A percentile compares a stretch with the other conserved stretches of the same genome.
Conservation (phyloP, 2,329 filamentous ascomycete species). For the Claviceps fusiformis region DNA sequence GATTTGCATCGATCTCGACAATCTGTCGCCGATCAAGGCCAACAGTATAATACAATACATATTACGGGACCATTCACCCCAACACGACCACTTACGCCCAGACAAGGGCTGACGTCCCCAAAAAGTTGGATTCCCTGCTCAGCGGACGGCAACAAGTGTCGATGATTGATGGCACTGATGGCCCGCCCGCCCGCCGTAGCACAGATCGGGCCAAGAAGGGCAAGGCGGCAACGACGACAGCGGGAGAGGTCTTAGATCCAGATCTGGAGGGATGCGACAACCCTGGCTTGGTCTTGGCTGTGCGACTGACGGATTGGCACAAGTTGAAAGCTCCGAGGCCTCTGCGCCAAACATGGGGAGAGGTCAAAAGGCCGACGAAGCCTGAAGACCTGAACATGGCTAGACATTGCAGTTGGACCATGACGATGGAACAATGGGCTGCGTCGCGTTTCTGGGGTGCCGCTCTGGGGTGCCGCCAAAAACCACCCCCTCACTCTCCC, state of each 20-base stretch:
- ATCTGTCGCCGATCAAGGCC: background rate
- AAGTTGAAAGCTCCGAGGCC: too few relatives aligned
- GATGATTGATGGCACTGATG: background rate
- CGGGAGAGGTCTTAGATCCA: constrained; percentile 1
- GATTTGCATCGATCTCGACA: background rate
- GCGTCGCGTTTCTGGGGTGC: too few relatives aligned
- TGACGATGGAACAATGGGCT: too few relatives aligned
- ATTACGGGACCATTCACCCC: background rate
- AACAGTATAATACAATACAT: background rate
- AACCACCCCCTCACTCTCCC: too few relatives aligned
- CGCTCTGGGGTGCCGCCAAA: too few relatives aligned
- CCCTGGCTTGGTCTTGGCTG: background rate
- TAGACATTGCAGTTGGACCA: background rate
- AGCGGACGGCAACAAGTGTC: background rate
- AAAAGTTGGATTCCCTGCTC: background rate
- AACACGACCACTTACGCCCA: background rate
- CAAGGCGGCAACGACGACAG: background rate
- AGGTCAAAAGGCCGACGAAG: background rate
- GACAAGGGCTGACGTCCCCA: background rate
- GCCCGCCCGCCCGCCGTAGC: background rate
- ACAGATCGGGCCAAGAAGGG: background rate
- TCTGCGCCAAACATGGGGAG: background rate
- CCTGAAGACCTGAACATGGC: background rate
- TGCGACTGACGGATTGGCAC: background rate
- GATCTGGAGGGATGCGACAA: background rate